Percentiles rank a stretch among this genome's conserved stretches.
Evolutionary conservation across 208 protist species (phyloP).

Genomic region (Wallacemonas sp.): DNA sequence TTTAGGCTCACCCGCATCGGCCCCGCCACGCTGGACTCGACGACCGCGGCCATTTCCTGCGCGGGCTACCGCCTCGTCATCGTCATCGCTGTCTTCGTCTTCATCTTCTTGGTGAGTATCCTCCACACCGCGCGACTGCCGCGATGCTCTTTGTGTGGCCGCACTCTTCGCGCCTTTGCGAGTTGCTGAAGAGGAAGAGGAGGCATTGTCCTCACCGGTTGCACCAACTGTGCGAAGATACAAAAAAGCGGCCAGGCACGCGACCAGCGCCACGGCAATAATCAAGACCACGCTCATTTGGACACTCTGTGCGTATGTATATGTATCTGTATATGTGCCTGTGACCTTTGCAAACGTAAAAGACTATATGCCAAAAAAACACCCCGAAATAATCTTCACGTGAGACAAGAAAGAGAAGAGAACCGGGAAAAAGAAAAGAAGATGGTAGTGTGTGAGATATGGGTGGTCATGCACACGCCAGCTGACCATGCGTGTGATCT

Average conservation of each 20-base stretch:
- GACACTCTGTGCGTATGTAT: no score
- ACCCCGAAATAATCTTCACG: no score
- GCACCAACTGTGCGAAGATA: neutral
- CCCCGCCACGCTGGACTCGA: constrained; percentile 9
- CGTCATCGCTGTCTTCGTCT: constrained; percentile 18
- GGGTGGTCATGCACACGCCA: no score
- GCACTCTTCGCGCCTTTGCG: no score
- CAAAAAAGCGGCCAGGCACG: neutral
- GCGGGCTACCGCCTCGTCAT: constrained; percentile 9
- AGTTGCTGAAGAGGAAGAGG: no score
- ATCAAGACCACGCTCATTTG: neutral
- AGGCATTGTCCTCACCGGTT: no score
- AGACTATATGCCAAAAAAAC: no score
- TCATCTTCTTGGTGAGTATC: neutral
- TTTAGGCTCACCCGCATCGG: constrained; percentile 5
- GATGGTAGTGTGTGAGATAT: no score
- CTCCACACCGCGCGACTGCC: neutral
- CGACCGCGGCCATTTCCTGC: constrained; percentile 2
- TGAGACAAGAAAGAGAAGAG: no score
- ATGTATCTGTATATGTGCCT: constrained; percentile 7
- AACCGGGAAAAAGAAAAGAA: neutral
- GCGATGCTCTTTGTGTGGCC: neutral
- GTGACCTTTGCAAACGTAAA: neutral
- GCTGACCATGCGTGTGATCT: no score
- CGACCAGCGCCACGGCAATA: constrained; percentile 6